Base-by-base conservation (phyloP, 2,329 filamentous ascomycete genomes). In the Coniochaeta prunicola region DNA sequence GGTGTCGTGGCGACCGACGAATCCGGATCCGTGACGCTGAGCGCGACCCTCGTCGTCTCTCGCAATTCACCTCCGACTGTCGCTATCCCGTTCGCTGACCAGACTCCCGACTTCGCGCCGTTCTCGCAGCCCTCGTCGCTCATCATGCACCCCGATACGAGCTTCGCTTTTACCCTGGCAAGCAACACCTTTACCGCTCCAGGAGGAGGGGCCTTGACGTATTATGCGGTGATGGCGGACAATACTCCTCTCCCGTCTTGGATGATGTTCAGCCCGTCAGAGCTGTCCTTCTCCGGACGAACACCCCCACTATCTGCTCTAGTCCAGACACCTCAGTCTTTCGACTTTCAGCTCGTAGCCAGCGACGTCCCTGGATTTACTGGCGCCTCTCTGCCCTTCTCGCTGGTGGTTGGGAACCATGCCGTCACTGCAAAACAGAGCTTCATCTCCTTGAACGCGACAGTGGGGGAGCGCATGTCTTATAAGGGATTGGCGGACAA, bases 171-270 rank as follows among this genome's bases (percentile, higher is more conserved):
- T 61, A 68, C 71, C 2, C 84, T 87, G 62, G 74, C 80, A 50
- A 64, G 67, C 5, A 73, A 83, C 19, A 90, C 88, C 0, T 96
- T 96, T 69, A 72, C 72, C 3, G n/a, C n/a, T n/a, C n/a, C n/a
- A n/a, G n/a, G n/a, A 38, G 36, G 10, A 17, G 73, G 76, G 10
- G 75, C 73, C 17, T 78, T 86, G 56, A 84, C 85, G 59, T 96
- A 92, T 71, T 93, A 94, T 68, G 90, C 90, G 9, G 85, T 88
- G 3, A 88, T 90, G 4, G 79, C 78, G 5, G 83, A 93, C 67
- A 89, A 90, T 67, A 90, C 89, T n/a, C 91, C 92, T 36, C 75
- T 96, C 36, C 92, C 92, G 21, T 87, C 91, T 0, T 96, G 92
- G 92, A 76, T 96, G 50, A 75, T 76, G n/a, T 96, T 96, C 67